Conservation (phyloP, 306 rosid genomes). For the Potentilla sterilis region DNA sequence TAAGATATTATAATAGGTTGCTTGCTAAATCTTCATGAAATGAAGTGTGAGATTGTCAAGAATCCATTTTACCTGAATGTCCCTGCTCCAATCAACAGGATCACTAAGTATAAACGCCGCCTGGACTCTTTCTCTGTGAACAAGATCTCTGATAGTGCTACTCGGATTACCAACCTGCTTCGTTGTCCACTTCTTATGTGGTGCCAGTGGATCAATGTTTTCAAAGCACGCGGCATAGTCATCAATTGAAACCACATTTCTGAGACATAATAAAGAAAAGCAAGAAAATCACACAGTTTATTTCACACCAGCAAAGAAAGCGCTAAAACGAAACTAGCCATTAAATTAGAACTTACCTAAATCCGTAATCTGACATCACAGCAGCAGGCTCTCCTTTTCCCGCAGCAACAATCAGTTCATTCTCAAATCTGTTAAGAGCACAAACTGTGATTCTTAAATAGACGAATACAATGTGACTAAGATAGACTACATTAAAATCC, state of each 20-base stretch:
- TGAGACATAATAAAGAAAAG: slow-evolving; percentile 27
- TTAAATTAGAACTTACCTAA: slow-evolving; percentile 46
- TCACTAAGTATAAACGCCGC: slow-evolving; percentile 85
- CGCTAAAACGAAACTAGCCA: slow-evolving; percentile 11
- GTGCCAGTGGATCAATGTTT: slow-evolving; percentile 77
- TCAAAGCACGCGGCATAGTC: slow-evolving; percentile 77
- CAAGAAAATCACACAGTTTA: slow-evolving; percentile 14
- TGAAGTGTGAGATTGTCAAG: neutral
- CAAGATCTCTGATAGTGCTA: slow-evolving; percentile 35
- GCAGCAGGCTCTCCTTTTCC: slow-evolving; percentile 95
- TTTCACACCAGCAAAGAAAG: neutral
- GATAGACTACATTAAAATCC: neutral
- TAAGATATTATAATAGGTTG: neutral
- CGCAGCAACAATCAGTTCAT: slow-evolving; percentile 72
- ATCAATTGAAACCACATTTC: slow-evolving; percentile 81
- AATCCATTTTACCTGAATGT: slow-evolving; percentile 59
- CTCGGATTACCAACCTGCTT: slow-evolving; percentile 31
- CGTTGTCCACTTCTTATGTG: slow-evolving; percentile 76
- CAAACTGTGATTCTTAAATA: slow-evolving; percentile 9
- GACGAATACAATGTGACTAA: slow-evolving; percentile 14
- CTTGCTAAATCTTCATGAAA: neutral
- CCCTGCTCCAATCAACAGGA: slow-evolving; percentile 97
- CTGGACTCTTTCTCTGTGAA: slow-evolving; percentile 62
- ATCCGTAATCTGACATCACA: slow-evolving; percentile 90
- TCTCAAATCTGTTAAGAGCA: slow-evolving; percentile 52